Conservation (phyloP, 2,329 filamentous ascomycete genomes). For the Emmonsia crescens region DNA sequence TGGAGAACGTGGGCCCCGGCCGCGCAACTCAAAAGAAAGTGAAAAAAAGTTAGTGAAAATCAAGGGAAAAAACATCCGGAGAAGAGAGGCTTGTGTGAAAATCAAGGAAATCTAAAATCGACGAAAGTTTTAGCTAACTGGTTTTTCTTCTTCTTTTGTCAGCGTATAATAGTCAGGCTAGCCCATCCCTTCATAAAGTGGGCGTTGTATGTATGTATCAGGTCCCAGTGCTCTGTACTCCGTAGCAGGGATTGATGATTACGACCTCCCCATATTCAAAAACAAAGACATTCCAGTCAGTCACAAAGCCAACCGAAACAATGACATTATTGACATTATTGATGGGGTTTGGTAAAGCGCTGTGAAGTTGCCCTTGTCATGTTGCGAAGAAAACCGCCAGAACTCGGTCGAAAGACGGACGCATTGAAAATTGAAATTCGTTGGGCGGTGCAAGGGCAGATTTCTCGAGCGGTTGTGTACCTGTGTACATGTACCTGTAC, state of each 20-base stretch:
- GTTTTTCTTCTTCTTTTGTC: neutral
- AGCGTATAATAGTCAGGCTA: neutral
- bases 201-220: neutral
- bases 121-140: neutral
- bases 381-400: neutral
- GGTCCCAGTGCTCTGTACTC: no score
- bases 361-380: neutral
- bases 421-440: neutral
- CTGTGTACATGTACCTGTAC: neutral
- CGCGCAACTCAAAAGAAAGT: neutral
- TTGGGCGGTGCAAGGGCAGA: neutral
- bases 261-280: no score
- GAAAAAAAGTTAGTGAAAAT: no score
- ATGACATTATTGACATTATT: constrained; percentile 1
- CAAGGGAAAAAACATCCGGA: neutral
- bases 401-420: neutral
- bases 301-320: neutral
- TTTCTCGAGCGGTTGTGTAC: neutral
- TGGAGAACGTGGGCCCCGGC: neutral
- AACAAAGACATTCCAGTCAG: neutral
- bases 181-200: neutral
- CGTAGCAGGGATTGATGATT: no score
- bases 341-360: neutral
- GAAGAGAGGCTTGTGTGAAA: no score
- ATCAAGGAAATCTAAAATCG: constrained; percentile 2